Evolutionary conservation across 2,329 filamentous ascomycete genomes (phyloP).

Genomic region (Cladophialophora exuberans): DNA sequence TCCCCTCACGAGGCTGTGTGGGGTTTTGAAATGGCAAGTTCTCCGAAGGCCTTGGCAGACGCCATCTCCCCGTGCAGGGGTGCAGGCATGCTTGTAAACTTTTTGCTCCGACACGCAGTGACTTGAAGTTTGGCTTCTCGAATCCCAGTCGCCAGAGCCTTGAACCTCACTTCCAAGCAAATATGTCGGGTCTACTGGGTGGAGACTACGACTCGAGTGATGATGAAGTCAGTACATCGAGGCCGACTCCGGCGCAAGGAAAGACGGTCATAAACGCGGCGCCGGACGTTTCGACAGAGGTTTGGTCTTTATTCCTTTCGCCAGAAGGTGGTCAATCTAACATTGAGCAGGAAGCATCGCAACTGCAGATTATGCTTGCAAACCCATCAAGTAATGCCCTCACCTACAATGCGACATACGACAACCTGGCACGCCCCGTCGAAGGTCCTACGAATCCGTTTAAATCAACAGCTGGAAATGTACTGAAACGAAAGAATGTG

Average conservation of each 20-base stretch:
- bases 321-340: conserved; percentile 35
- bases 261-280: conserved; percentile 51
- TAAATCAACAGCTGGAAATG: conserved; percentile 60
- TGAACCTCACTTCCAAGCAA: neutral
- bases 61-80: neutral
- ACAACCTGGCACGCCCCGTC: conserved; percentile 68
- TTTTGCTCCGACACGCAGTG: too few relatives aligned
- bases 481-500: conserved; percentile 76
- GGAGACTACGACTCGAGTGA: conserved; percentile 53
- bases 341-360: conserved; percentile 50
- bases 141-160: too few relatives aligned
- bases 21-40: neutral
- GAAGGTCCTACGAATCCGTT: conserved; percentile 77
- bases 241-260: conserved; percentile 34
- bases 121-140: too few relatives aligned
- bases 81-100: too few relatives aligned
- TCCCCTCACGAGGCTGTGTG: neutral
- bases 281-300: conserved; percentile 59
- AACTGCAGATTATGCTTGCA: conserved; percentile 55
- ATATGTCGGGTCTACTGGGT: conserved; percentile 51
- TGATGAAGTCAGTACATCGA: conserved; percentile 43
- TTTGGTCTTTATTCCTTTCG: conserved; percentile 49
- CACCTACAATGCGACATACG: conserved; percentile 65
- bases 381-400: conserved; percentile 55
- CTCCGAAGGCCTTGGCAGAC: conserved; percentile 9